phyloP scores from a whole-genome alignment of 2,329 filamentous ascomycete genomes.

The Microascus cirrosus region DNA sequence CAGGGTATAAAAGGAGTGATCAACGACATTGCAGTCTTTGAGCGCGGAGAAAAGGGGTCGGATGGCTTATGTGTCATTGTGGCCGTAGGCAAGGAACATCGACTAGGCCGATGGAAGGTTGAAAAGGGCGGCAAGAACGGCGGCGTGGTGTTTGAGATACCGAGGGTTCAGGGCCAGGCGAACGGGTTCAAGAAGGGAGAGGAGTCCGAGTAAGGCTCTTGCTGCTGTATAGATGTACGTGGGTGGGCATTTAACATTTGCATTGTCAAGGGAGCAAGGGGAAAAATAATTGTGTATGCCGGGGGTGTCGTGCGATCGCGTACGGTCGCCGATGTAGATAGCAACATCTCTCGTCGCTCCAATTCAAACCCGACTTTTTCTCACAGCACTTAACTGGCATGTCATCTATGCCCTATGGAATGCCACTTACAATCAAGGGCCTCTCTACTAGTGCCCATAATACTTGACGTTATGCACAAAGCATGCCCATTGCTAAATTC shows the following conservation, averaged over 20 bases:
- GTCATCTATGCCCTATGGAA: background rate
- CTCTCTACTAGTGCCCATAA: background rate
- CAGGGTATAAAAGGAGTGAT: slow-evolving; percentile 58
- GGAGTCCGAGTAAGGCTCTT: slow-evolving; percentile 2
- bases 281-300: background rate
- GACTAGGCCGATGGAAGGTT: slow-evolving; percentile 72
- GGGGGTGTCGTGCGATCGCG: background rate
- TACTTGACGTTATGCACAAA: background rate
- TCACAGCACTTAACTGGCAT: background rate
- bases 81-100: slow-evolving; percentile 78
- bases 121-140: slow-evolving; percentile 60
- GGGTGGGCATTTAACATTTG: background rate
- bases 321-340: background rate
- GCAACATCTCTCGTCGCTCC: background rate
- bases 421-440: background rate
- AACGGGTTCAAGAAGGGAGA: slow-evolving; percentile 12
- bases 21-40: slow-evolving; percentile 81
- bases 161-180: slow-evolving; percentile 22
- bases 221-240: background rate
- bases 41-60: slow-evolving; percentile 66
- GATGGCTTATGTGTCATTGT: slow-evolving; percentile 74
- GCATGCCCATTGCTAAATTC: background rate
- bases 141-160: slow-evolving; percentile 78
- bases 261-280: background rate
- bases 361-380: background rate